Evolutionary conservation across 2,329 filamentous ascomycete genomes (phyloP).

Genomic region (Blastomyces gilchristii): DNA sequence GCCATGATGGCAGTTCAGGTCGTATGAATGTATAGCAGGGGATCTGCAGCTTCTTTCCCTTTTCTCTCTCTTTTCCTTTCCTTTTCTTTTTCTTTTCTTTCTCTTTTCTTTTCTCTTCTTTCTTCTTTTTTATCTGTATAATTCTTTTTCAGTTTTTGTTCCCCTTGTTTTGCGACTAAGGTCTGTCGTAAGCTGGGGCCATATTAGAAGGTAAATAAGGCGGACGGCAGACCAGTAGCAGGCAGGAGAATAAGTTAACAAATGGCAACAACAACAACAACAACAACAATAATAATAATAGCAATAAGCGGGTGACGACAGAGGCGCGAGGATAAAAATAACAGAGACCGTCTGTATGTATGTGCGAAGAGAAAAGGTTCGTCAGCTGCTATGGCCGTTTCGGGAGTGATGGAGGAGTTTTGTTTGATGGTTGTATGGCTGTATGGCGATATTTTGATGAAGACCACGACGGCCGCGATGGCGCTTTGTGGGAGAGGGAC

Average conservation of each 20-base stretch:
- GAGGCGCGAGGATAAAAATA: neutral
- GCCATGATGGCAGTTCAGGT: neutral
- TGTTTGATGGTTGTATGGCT: neutral
- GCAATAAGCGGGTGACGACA: neutral
- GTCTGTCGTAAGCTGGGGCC: neutral
- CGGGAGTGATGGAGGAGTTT: neutral
- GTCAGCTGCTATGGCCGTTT: neutral
- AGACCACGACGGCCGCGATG: neutral
- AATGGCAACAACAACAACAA: no score
- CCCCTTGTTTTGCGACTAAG: neutral
- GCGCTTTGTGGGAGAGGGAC: neutral
- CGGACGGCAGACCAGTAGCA: neutral
- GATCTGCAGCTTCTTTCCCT: neutral
- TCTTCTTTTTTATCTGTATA: neutral
- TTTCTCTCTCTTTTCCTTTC: neutral
- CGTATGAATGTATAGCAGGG: neutral
- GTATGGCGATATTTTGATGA: neutral
- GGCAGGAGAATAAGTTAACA: neutral
- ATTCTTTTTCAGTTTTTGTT: neutral
- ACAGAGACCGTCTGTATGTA: neutral
- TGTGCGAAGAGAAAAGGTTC: neutral
- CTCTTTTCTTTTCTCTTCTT: neutral
- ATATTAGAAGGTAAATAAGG: neutral
- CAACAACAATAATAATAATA: neutral
- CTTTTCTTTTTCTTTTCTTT: neutral